phyloP scores from a whole-genome alignment of 2,329 filamentous ascomycete species.

The Colletotrichum sp. region DNA sequence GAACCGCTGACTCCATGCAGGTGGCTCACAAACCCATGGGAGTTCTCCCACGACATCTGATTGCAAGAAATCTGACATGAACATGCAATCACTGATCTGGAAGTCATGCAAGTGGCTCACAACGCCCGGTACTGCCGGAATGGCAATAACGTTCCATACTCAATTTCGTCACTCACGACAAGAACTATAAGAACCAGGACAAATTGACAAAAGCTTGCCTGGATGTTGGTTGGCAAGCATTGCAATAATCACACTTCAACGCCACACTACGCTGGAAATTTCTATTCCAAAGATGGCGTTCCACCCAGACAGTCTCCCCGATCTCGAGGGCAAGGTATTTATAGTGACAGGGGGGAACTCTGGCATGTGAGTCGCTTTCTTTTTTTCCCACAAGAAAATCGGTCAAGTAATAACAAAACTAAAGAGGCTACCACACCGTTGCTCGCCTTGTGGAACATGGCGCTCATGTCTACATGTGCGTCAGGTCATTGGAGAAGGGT shows the following conservation, averaged over 20 bases:
- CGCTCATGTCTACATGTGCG: constrained; percentile 45
- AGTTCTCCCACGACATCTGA: not conserved
- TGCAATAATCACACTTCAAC: not conserved
- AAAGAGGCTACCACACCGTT: constrained; percentile 40
- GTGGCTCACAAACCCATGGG: not conserved
- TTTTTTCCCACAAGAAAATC: not conserved
- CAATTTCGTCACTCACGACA: not conserved
- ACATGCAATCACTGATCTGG: not conserved
- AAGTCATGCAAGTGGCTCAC: not conserved
- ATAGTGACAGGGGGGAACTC: constrained; percentile 51
- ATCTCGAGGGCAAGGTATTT: constrained; percentile 46
- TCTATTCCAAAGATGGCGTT: constrained; percentile 30
- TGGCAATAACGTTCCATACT: not conserved
- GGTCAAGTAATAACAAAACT: not conserved
- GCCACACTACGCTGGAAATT: not conserved
- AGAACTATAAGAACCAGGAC: not conserved
- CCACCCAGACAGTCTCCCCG: constrained; percentile 44
- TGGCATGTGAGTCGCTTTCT: constrained; percentile 41
- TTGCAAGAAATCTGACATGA: not conserved
- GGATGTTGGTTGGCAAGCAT: not conserved
- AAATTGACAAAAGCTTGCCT: not conserved
- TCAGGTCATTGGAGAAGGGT: constrained; percentile 39
- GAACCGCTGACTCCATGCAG: not conserved
- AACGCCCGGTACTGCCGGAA: not conserved
- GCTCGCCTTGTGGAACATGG: constrained; percentile 38